Base-by-base conservation (phyloP, 306 rosid genomes). In the Pachyrhizus erosus region DNA sequence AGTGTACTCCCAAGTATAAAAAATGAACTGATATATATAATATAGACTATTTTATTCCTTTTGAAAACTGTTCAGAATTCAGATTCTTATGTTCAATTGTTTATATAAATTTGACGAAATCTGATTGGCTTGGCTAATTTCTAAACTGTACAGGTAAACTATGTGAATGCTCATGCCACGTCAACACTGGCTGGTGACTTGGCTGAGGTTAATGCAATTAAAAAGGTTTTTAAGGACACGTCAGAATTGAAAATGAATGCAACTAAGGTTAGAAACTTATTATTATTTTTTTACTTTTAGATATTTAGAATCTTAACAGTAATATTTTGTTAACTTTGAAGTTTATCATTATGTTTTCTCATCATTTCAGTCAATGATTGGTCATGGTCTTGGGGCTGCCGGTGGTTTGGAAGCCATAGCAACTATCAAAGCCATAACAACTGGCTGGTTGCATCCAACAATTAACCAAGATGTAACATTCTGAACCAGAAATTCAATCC, bases 141-240 rank as follows among this genome's bases (percentile, higher is more conserved):
- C 13, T 68, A 45, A 80, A 80, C 2, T 40, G 70, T 64, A 64
- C 83, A 90, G 97, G 97, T 90, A 80, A 90, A 88, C 86, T 92
- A 92, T 80, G 89, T 92, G 84, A 92, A 92, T 88, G 94, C 94
- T 81, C 97, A 91, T 81, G 97, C 97, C 73, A 91, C 97, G 0
- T 92, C 97, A 29, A 92, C 97, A 29, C 74, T 82, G 58, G 94
- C 90, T 9, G 97, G 94, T 46, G 97, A 92, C 75, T 79, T 91
- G 86, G 93, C 93, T 58, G 97, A 92, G 88, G 78, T 90, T 40
- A 89, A 80, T 82, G 97, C 94, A 72, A 87, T 92, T 74, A 89
- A 90, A 75, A 82, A 88, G 82, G 93, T 89, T 17, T 92, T 92
- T 29, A 89, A 83, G 82, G 79, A 89, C 79, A 89, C 92, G 7